Conservation (phyloP, 768 basidiomycete species). For the Trametes cinnabarina region DNA sequence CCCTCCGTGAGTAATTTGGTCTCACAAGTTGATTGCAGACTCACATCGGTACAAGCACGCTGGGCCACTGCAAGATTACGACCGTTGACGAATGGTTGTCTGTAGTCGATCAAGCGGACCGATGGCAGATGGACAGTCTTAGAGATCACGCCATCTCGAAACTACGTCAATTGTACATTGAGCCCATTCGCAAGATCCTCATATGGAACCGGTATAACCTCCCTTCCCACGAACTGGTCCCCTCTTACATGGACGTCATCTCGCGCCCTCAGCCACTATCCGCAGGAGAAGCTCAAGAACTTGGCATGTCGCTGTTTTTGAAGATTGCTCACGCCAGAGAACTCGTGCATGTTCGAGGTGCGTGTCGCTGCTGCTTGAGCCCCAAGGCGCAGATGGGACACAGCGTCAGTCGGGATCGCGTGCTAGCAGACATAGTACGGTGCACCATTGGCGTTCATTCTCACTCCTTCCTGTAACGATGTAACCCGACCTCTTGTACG, state of each 20-base stretch:
- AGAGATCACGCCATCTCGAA: constrained; percentile 6
- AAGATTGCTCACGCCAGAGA: constrained; percentile 15
- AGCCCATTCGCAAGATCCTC: constrained; percentile 13
- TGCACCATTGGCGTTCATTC: not conserved
- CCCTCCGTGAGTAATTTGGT: constrained; percentile 8
- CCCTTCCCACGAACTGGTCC: constrained; percentile 6
- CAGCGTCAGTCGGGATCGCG: not conserved
- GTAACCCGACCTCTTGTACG: too few relatives aligned
- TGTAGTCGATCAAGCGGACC: constrained; percentile 15
- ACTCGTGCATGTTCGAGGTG: constrained; percentile 1
- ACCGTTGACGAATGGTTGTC: constrained; percentile 21
- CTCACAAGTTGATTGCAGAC: not conserved
- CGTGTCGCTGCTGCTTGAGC: not conserved
- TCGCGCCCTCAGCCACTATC: constrained; percentile 5
- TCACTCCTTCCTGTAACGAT: not conserved
- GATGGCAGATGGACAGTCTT: constrained; percentile 18
- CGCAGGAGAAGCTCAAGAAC: constrained; percentile 5
- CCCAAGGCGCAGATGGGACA: not conserved
- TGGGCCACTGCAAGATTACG: constrained; percentile 8
- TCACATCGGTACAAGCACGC: not conserved
- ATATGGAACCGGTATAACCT: constrained; percentile 17
- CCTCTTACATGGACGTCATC: constrained; percentile 13
- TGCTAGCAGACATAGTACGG: not conserved
- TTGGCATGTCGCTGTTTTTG: constrained; percentile 4
- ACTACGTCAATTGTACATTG: constrained; percentile 7